These are phyloP conservation scores for Botryobasidium botryosum DNA, from an alignment of 768 basidiomycete species.

Conservation along the genomic window DNA sequence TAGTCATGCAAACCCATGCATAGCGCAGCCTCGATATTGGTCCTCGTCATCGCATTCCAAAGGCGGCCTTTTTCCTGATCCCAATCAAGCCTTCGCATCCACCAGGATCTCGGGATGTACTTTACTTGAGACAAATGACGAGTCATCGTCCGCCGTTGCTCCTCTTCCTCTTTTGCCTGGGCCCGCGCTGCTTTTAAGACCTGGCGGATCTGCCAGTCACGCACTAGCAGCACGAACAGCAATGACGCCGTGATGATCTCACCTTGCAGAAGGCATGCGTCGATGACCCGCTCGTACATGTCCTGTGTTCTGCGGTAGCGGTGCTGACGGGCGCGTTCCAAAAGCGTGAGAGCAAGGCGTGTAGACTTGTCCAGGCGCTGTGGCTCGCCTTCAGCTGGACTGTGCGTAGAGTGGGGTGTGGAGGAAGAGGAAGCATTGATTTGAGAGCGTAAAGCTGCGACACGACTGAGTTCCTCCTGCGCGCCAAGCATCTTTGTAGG, in stretches of 20 bases:
- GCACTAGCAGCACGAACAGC: conserved; percentile 44
- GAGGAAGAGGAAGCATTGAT: background rate
- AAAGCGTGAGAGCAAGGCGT: conserved; percentile 3
- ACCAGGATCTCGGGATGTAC: too few species aligned
- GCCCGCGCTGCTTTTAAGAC: background rate
- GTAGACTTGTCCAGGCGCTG: conserved; percentile 3
- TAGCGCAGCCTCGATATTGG: too few species aligned
- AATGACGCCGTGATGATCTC: conserved; percentile 65
- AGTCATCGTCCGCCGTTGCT: background rate
- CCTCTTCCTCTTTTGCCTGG: background rate
- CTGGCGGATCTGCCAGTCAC: conserved; percentile 34
- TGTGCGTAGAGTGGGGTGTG: background rate
- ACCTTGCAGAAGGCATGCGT: conserved; percentile 53
- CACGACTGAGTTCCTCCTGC: background rate
- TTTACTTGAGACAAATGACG: too few species aligned
- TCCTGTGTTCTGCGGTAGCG: conserved; percentile 12
- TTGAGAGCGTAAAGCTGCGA: background rate
- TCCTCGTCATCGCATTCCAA: too few species aligned
- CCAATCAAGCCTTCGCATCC: too few species aligned
- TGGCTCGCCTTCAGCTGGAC: background rate
- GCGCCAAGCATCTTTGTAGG: background rate
- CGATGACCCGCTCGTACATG: conserved; percentile 44
- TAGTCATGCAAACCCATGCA: too few species aligned
- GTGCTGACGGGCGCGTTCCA: conserved; percentile 1
- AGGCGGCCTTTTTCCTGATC: too few species aligned